Conservation (phyloP, 129 eudicot genomes). For the Chrysanthemum lavandulifolium region DNA sequence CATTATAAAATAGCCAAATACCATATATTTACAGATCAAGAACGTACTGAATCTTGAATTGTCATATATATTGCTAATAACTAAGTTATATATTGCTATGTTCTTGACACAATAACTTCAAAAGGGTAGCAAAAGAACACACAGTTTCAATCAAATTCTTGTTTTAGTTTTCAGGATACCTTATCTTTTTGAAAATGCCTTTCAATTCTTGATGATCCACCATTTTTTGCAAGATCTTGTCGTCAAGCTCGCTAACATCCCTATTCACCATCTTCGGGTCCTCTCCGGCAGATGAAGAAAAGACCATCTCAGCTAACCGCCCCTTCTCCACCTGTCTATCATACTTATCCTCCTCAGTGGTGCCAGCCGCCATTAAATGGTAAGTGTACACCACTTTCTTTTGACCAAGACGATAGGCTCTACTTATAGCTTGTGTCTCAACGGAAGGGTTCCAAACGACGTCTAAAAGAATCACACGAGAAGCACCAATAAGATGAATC, state of each 20-base stretch:
- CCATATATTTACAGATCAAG: too few species aligned
- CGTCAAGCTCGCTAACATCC: slow-evolving; percentile 23
- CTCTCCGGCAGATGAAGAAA: slow-evolving; percentile 27
- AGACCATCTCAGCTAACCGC: slow-evolving; percentile 52
- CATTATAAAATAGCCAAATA: too few species aligned
- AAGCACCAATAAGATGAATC: slow-evolving; percentile 66
- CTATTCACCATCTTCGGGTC: slow-evolving; percentile 16
- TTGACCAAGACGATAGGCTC: slow-evolving; percentile 71
- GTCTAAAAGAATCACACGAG: slow-evolving; percentile 64
- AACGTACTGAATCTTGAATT: too few species aligned
- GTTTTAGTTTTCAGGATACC: slow-evolving; percentile 43
- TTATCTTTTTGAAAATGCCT: slow-evolving; percentile 42
- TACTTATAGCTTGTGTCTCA: slow-evolving; percentile 65
- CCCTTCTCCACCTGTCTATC: slow-evolving; percentile 53
- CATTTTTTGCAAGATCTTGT: slow-evolving; percentile 51
- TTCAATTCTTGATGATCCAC: slow-evolving; percentile 32
- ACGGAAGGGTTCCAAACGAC: slow-evolving; percentile 86
- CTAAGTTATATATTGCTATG: too few species aligned
- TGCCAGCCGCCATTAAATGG: slow-evolving; percentile 54
- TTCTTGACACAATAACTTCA: too few species aligned
- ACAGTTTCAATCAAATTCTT: slow-evolving; percentile 14
- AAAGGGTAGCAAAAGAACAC: not conserved
- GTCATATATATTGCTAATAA: not conserved
- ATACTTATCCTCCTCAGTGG: slow-evolving; percentile 59
- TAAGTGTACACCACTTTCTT: slow-evolving; percentile 56